phyloP scores from a whole-genome alignment of 345 rosid species.

The Ailanthus altissimus region DNA sequence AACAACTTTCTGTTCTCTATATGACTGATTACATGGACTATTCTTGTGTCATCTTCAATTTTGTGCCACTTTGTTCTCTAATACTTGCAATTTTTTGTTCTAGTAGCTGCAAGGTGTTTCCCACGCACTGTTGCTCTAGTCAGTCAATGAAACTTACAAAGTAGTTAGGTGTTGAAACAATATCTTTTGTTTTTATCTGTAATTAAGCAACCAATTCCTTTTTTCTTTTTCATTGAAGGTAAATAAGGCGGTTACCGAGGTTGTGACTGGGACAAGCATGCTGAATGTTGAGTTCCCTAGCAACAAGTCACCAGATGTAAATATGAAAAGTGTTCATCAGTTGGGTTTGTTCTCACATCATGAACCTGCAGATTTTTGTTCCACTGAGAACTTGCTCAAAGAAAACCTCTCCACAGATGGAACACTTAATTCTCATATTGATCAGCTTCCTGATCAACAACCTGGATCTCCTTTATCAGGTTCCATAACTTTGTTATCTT shows the following conservation, averaged over 20 bases:
- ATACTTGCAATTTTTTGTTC: not conserved
- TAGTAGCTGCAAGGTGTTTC: not conserved
- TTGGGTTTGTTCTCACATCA: conserved; percentile 26
- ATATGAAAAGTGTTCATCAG: conserved; percentile 26
- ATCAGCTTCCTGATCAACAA: conserved; percentile 27
- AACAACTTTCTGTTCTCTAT: not conserved
- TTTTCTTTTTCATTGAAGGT: conserved; percentile 32
- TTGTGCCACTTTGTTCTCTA: not conserved
- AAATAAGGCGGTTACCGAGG: conserved; percentile 17
- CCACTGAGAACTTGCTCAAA: conserved; percentile 25
- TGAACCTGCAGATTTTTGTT: conserved; percentile 36
- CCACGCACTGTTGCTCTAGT: not conserved
- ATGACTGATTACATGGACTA: not conserved
- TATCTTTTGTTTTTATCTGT: not conserved
- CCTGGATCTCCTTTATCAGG: conserved; percentile 35
- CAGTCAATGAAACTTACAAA: not conserved
- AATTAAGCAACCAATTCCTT: conserved; percentile 9
- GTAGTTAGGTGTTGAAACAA: not conserved
- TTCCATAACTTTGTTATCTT: conserved; percentile 40
- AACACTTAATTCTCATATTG: conserved; percentile 16
- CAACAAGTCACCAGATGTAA: conserved; percentile 19
- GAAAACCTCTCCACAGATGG: conserved; percentile 18
- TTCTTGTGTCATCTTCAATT: not conserved
- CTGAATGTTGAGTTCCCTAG: conserved; percentile 25
- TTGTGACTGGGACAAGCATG: conserved; percentile 16